Percentiles rank a stretch among this genome's conserved stretches.
Evolutionary conservation across 2,329 filamentous ascomycete species (phyloP).

Genomic region (Didymella keratinophila): DNA sequence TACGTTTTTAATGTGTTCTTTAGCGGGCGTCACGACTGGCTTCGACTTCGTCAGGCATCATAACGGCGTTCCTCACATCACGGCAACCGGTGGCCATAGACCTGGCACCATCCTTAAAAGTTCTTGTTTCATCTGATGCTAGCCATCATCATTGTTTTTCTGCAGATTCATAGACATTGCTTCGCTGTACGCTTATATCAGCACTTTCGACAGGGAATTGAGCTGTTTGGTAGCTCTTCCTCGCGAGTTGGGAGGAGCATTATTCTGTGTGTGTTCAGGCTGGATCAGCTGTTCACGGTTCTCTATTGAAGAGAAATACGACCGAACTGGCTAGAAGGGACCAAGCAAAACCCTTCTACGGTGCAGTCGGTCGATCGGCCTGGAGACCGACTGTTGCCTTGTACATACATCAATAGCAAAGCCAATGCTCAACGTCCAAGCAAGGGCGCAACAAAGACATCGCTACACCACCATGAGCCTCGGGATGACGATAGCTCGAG

Average conservation of each 20-base stretch:
- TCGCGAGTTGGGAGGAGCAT: constrained; percentile 17
- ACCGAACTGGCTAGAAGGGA: constrained; percentile 14
- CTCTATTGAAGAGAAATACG: constrained; percentile 1
- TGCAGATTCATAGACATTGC: constrained; percentile 12
- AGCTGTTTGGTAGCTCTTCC: constrained; percentile 19
- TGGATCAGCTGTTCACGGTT: constrained; percentile 16
- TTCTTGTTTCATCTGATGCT: constrained; percentile 23
- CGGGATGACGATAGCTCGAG: constrained; percentile 30
- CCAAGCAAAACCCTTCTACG: constrained; percentile 12
- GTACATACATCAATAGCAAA: constrained; percentile 35
- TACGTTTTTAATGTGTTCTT: constrained; percentile 37
- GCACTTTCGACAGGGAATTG: constrained; percentile 16
- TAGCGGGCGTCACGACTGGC: constrained; percentile 41
- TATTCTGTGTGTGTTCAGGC: constrained; percentile 11
- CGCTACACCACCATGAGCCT: constrained; percentile 18
- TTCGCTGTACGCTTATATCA: constrained; percentile 10
- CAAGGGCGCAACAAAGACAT: constrained; percentile 18
- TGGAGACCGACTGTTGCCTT: constrained; percentile 26
- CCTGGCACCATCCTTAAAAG: constrained; percentile 39
- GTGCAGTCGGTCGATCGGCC: constrained; percentile 21
- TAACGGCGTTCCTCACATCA: constrained; percentile 35
- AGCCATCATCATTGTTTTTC: constrained; percentile 3
- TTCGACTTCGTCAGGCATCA: constrained; percentile 29
- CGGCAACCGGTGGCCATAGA: constrained; percentile 22
- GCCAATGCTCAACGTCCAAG: constrained; percentile 24